These are phyloP conservation scores for Hydrangea macrophylla DNA, from an alignment of 148 eudicot genomes.

Conservation along the genomic window DNA sequence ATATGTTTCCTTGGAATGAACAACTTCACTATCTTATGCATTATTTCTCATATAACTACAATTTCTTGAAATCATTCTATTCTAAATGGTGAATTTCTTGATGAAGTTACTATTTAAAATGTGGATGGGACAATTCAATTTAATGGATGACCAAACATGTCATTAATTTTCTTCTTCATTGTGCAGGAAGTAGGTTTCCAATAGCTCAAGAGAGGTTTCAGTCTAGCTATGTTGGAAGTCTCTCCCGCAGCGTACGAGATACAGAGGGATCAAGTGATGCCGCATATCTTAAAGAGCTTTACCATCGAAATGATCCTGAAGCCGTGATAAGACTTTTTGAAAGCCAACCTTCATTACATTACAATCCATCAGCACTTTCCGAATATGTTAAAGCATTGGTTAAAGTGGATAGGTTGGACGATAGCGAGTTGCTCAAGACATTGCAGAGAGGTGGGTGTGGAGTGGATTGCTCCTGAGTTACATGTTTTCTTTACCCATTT, in stretches of 20 bases:
- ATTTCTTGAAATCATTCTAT: no score
- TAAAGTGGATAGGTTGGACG: constrained; percentile 80
- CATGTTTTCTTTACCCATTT: neutral
- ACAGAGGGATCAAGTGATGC: constrained; percentile 49
- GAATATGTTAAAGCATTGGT: constrained; percentile 95
- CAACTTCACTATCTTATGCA: no score
- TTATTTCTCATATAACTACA: no score
- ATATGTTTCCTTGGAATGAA: no score
- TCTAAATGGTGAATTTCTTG: no score
- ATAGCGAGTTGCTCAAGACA: constrained; percentile 77
- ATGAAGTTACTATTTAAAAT: no score
- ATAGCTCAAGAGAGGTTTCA: constrained; percentile 47
- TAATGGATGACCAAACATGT: no score
- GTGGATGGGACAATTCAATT: no score
- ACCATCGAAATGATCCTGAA: constrained; percentile 76
- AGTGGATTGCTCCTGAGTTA: neutral
- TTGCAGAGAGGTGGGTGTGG: constrained; percentile 73
- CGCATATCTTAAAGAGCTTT: constrained; percentile 57
- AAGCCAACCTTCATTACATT: constrained; percentile 72
- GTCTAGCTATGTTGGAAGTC: constrained; percentile 73
- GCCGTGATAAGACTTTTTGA: constrained; percentile 79
- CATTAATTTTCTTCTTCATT: constrained; percentile 4
- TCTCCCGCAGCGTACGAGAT: constrained; percentile 65
- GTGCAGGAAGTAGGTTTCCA: constrained; percentile 47
- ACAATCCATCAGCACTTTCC: constrained; percentile 67